These are phyloP conservation scores for Psilocybe subaeruginosa DNA, from an alignment of 768 basidiomycete species.

Conservation along the genomic window DNA sequence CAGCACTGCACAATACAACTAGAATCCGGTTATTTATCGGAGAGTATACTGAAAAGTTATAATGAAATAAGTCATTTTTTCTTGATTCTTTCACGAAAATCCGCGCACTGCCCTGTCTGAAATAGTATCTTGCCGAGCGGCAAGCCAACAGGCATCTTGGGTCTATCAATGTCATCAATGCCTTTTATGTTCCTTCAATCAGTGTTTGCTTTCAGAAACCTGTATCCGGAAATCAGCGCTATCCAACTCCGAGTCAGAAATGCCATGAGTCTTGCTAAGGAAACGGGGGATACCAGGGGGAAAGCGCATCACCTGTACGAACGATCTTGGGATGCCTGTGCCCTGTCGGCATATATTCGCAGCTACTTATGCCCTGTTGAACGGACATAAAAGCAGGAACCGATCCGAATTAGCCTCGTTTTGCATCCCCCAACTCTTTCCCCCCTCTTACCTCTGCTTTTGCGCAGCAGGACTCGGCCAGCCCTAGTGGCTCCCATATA, in stretches of 20 bases:
- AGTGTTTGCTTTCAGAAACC: not conserved
- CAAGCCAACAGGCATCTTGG: no score
- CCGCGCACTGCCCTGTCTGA: no score
- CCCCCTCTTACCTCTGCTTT: not conserved
- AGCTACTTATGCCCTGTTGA: not conserved
- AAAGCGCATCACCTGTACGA: slow-evolving; percentile 1
- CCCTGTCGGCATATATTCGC: not conserved
- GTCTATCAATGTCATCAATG: not conserved
- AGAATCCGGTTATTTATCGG: no score
- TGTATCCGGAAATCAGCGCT: slow-evolving; percentile 3
- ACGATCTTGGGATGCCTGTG: slow-evolving; percentile 5
- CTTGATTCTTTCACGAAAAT: no score
- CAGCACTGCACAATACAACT: no score
- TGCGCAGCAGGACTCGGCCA: not conserved
- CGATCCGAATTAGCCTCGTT: slow-evolving; percentile 10
- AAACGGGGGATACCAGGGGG: not conserved
- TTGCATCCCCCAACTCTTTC: slow-evolving; percentile 6
- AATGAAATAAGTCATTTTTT: no score
- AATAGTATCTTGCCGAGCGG: no score
- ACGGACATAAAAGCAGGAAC: not conserved
- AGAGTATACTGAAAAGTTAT: no score
- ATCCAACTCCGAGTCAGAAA: not conserved
- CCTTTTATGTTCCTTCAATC: not conserved
- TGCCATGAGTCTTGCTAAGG: not conserved
- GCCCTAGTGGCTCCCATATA: not conserved